Evolutionary conservation across 2,329 filamentous ascomycete species (phyloP), one percentile per base, ranked within the genome.

Genomic region (Hypoxylon rubiginosum): DNA sequence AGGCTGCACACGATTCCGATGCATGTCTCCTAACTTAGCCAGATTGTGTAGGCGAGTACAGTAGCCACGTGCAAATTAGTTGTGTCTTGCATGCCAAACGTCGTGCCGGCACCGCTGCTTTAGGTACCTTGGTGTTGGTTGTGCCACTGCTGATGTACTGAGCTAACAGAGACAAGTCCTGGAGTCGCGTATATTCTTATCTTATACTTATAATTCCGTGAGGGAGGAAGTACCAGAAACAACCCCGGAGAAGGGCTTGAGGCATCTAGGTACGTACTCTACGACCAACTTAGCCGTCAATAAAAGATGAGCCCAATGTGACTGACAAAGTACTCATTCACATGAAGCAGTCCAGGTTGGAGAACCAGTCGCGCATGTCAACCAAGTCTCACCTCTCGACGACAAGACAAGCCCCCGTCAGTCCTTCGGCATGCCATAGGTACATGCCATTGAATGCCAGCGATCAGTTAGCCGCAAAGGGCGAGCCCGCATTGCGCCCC

Each of bases 11-110:
- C 8, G 13, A 15, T 43, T 2, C 39, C n/a, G 2, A 21, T 54
- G 39, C 32, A 51, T 32, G 41, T 48, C 46, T 36, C 32, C 45
- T n/a, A n/a, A 50, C 32, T 51, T 17, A 32, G 36, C 21, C 19
- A 32, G 15, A 32, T 15, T 46, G 13, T 19, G 56, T 49, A 43
- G 39, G 39, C 21, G 3, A 32, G 53, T 28, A 54, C n/a, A 32
- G 13, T 50, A n/a, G 43, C 62, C 66, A 68, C 62, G 62, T 68
- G 63, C 50, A 46, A 60, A 53, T 19, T 49, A 48, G 45, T 28
- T 24, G 21, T 66, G 49, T 63, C 59, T 68, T 45, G 50, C 24
- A 54, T 54, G 13, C 39, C 48, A 11, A 41, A 54, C 19, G 34
- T 11, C 34, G 15, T 15, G 17, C 8, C n/a, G 17, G n/a, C 19